Percentiles rank a stretch among this genome's conserved stretches.
These are phyloP conservation scores for Madurella mycetomatis DNA, from an alignment of 2,329 filamentous ascomycete species.

Conservation along the genomic window DNA sequence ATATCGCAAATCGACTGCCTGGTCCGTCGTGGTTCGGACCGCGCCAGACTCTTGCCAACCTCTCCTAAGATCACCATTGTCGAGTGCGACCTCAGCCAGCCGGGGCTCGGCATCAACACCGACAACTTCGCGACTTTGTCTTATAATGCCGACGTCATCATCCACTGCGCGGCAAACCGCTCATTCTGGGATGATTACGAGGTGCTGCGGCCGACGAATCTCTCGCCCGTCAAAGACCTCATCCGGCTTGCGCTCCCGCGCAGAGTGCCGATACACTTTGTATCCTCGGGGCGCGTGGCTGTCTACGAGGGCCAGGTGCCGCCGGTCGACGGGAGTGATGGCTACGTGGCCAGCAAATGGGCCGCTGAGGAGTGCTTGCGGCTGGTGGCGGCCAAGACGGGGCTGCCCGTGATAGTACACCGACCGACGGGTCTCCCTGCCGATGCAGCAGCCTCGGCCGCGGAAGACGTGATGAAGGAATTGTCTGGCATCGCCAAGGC, in stretches of 20 bases:
- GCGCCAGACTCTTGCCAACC: neutral
- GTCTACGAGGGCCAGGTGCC: neutral
- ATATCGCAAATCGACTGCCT: constrained; percentile 39
- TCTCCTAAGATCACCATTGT: constrained; percentile 19
- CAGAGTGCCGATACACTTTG: neutral
- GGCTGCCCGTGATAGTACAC: no score
- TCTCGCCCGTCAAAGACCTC: constrained; percentile 3
- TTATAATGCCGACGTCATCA: neutral
- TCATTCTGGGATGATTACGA: constrained; percentile 11
- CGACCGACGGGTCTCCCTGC: no score
- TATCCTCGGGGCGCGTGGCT: neutral
- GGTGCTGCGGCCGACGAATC: neutral
- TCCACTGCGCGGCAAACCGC: constrained; percentile 6
- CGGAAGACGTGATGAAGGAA: no score
- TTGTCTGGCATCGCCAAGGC: no score
- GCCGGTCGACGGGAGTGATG: neutral
- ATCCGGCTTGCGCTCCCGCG: neutral
- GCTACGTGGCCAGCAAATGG: constrained; percentile 4
- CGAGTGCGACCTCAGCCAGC: constrained; percentile 28
- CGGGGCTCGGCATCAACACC: constrained; percentile 13
- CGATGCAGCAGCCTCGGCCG: no score
- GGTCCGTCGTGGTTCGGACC: neutral
- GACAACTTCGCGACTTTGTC: constrained; percentile 7
- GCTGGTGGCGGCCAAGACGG: no score
- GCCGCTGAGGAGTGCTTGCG: neutral